phyloP scores from a whole-genome alignment of 1,284 basidiomycete genomes.

The Cystobasidiaceae sp. region DNA sequence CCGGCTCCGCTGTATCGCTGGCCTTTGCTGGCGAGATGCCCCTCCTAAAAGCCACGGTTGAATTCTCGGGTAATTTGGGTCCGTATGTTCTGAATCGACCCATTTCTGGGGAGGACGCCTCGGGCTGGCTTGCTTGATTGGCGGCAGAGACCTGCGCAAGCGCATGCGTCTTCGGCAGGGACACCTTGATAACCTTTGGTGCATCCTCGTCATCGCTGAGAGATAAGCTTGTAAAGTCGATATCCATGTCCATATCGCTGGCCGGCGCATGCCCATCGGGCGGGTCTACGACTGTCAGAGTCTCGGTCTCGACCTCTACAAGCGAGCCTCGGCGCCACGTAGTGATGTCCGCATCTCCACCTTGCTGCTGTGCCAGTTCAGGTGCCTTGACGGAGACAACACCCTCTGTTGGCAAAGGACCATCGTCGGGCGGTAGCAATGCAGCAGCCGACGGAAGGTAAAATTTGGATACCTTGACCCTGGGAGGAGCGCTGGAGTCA shows the following conservation, averaged over 20 bases:
- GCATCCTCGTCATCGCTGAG: constrained; percentile 1
- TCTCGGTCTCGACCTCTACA: not conserved
- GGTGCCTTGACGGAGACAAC: not conserved
- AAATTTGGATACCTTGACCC: constrained; percentile 21
- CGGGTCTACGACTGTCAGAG: not conserved
- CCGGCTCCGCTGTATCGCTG: not conserved
- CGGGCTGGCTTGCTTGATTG: not conserved
- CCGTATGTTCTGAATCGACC: constrained; percentile 23
- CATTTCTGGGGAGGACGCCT: not conserved
- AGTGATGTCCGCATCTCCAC: not conserved
- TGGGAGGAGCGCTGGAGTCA: not conserved
- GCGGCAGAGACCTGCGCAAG: not conserved
- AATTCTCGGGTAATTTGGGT: constrained; percentile 16
- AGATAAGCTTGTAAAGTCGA: constrained; percentile 6
- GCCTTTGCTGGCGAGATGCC: constrained; percentile 18
- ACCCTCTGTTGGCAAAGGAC: not conserved
- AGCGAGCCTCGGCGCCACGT: not conserved
- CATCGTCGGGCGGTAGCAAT: not conserved
- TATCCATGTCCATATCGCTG: not conserved
- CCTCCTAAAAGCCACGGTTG: constrained; percentile 13
- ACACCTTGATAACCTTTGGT: constrained; percentile 12
- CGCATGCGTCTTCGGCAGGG: not conserved
- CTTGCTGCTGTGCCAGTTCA: not conserved
- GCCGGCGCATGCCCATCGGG: not conserved
- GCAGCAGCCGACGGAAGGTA: not conserved